Percentiles rank a stretch among this genome's conserved stretches.
Evolutionary conservation across 768 basidiomycete species (phyloP).

Genomic region (Suillus bovinus): DNA sequence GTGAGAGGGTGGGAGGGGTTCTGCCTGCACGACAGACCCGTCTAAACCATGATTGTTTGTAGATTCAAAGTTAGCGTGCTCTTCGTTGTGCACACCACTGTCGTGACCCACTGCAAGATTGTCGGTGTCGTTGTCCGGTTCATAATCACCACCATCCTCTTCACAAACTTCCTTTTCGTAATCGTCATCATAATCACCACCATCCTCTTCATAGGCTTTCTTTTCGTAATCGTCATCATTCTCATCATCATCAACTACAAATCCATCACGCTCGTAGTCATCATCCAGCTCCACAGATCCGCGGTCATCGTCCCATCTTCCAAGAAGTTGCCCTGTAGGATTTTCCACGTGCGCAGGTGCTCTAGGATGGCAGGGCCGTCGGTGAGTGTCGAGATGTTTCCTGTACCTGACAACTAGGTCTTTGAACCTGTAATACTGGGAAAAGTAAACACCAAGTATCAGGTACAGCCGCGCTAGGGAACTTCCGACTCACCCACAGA

Average conservation of each 20-base stretch:
- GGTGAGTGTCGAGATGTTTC: background rate
- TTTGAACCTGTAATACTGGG: background rate
- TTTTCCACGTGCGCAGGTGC: background rate
- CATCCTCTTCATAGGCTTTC: background rate
- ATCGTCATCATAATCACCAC: background rate
- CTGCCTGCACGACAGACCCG: background rate
- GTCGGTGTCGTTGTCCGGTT: background rate
- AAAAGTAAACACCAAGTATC: background rate
- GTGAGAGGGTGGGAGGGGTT: background rate
- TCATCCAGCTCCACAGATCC: constrained; percentile 3
- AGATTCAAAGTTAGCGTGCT: no score
- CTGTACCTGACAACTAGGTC: constrained; percentile 1
- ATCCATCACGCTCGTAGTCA: background rate
- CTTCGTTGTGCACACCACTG: background rate
- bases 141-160: background rate
- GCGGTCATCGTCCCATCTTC: constrained; percentile 1
- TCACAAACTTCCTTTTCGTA: background rate
- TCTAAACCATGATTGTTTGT: background rate
- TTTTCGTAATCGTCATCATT: no score
- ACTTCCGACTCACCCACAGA: background rate
- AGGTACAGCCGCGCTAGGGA: background rate
- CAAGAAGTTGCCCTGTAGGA: constrained; percentile 4
- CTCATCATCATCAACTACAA: constrained; percentile 6
- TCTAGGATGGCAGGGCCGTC: background rate
- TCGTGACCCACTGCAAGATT: background rate